Evolutionary conservation across 371 early-diverging fungal genomes (phyloP).

Genomic region (Smittium culicis): DNA sequence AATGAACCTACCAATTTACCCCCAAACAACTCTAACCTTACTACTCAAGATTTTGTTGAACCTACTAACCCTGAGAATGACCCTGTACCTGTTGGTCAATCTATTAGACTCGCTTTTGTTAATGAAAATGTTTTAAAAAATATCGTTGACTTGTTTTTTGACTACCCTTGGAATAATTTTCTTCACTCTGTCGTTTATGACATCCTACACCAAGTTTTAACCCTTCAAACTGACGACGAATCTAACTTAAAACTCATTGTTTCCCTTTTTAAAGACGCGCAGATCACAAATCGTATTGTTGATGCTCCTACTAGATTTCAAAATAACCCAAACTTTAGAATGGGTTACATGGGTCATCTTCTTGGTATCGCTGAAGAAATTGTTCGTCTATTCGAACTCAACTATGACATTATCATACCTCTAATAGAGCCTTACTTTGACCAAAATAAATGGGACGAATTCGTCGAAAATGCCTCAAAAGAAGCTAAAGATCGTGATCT

Average conservation of each 20-base stretch:
- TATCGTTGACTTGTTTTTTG: conserved; percentile 61
- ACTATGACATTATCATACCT: conserved; percentile 38
- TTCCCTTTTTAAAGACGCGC: conserved; percentile 68
- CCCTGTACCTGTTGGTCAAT: conserved; percentile 42
- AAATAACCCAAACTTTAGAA: conserved; percentile 45
- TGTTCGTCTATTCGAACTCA: conserved; percentile 65
- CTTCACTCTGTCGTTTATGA: conserved; percentile 90
- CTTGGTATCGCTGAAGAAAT: conserved; percentile 91
- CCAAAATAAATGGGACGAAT: conserved; percentile 73
- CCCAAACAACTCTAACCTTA: no score
- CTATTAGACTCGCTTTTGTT: conserved; percentile 48
- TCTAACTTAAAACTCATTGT: conserved; percentile 49
- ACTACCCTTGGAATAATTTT: conserved; percentile 86
- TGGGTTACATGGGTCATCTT: conserved; percentile 95
- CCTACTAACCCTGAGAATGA: not conserved
- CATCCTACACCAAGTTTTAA: conserved; percentile 87
- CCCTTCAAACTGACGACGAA: conserved; percentile 53
- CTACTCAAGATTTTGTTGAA: not conserved
- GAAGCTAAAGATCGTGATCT: conserved; percentile 53
- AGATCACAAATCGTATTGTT: conserved; percentile 59
- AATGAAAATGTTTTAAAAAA: conserved; percentile 43
- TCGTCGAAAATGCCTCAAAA: conserved; percentile 54
- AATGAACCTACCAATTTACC: no score
- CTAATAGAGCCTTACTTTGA: conserved; percentile 43
- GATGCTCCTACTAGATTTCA: conserved; percentile 59